Base-by-base conservation (phyloP, 352 stramenopile species). In the Pythium phragmiticola region DNA sequence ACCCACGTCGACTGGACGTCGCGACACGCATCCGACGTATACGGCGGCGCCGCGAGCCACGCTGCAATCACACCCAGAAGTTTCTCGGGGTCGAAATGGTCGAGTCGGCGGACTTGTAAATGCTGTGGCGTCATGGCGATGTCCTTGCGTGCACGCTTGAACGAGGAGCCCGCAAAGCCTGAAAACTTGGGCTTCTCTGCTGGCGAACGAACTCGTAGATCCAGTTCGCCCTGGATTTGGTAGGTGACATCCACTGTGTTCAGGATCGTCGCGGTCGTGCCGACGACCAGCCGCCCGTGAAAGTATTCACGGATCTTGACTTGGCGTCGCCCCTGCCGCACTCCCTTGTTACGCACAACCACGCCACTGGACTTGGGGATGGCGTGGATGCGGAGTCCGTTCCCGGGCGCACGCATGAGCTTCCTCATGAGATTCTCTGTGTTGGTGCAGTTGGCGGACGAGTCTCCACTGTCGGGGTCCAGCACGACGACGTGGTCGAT, bases 261-360 rank as follows among this genome's bases (percentile, higher is more conserved):
- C 7, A 19, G 21, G 21, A 53, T 14, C 21, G 21, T 19, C 47
- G 47, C 47, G 1, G 26, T 17, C 23, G 47, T 37, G 9, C 26
- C 26, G 13, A 53, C 12, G 47, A 53, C 47, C 21, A 53, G 4
- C 2, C 47, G 47, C 12, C 47, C 47, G 2, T 48, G 2, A 46
- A 59, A 59, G 37, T 59, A 41, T 3, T 59, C 52, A 23, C 9
- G 19, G 36, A 50, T 45, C n/a, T 48, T 59, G 19, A 34, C 12
- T 33, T 59, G 52, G 14, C 23, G 52, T 11, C 52, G 19, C 5
- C 0, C 52, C 12, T 39, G n/a, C 4, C 37, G 37, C 37, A 26
- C 13, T 9, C 11, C 7, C 11, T 37, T 26, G n/a, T 45, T 11
- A 4, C 52, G n/a, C 9, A 39, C 37, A 0, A 50, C 36, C 12